Evolutionary conservation across 352 stramenopile species (phyloP).

Genomic region (Nothophytophthora sp.): DNA sequence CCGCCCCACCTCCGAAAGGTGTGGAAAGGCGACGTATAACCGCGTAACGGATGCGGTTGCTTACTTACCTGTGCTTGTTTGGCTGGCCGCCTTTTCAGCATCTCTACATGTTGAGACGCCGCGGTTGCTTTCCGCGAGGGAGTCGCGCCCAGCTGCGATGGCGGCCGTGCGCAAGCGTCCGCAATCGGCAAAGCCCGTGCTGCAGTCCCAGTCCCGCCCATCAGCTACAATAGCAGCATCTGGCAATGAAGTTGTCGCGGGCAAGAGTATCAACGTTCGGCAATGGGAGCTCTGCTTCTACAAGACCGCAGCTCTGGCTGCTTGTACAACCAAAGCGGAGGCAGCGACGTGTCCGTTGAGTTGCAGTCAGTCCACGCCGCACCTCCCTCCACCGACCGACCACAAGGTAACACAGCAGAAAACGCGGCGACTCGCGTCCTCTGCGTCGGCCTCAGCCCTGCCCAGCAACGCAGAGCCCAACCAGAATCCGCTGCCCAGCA

Average conservation of each 20-base stretch:
- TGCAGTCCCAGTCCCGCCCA: slow-evolving; percentile 18
- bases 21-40: too few relatives aligned
- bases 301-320: slow-evolving; percentile 20
- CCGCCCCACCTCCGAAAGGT: slow-evolving; percentile 1
- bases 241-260: slow-evolving; percentile 3
- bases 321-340: not conserved
- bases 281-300: slow-evolving; percentile 38
- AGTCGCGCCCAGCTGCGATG: not conserved
- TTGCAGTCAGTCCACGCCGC: slow-evolving; percentile 22
- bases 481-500: slow-evolving; percentile 6
- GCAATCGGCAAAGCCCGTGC: slow-evolving; percentile 49
- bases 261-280: slow-evolving; percentile 28
- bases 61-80: not conserved
- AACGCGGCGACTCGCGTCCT: slow-evolving; percentile 4
- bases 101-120: slow-evolving; percentile 10
- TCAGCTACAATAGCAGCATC: not conserved
- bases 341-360: not conserved
- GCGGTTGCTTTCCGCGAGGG: slow-evolving; percentile 27
- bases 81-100: too few relatives aligned
- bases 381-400: slow-evolving; percentile 8
- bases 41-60: not conserved
- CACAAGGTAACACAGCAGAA: slow-evolving; percentile 15
- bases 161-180: slow-evolving; percentile 26
- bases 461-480: slow-evolving; percentile 3
- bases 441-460: slow-evolving; percentile 14